Evolutionary conservation across 805 yeast genomes (phyloP).

Genomic region (Metschnikowia colocasiae): DNA sequence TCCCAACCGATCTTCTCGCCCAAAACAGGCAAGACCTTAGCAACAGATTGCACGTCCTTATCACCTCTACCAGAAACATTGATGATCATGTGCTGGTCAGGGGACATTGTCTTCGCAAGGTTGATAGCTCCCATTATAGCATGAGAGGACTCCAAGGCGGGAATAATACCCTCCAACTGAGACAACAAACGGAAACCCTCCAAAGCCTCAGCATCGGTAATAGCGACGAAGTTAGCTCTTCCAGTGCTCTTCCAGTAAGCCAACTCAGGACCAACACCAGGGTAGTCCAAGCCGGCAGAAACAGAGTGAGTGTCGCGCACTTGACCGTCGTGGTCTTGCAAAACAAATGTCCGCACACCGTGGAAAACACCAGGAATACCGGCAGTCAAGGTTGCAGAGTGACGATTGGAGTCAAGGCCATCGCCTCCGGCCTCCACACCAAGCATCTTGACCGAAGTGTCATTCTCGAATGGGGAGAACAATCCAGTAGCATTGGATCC

Average conservation of each 20-base stretch:
- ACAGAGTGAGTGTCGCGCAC: constrained; percentile 97
- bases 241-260: constrained; percentile 94
- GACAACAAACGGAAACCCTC: constrained; percentile 84
- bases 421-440: constrained; percentile 99
- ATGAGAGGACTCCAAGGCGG: constrained; percentile 96
- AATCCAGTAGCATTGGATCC: constrained; percentile 97
- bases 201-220: constrained; percentile 93
- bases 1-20: constrained; percentile 97
- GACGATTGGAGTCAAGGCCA: constrained; percentile 83
- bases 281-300: constrained; percentile 97
- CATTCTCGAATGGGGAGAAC: constrained; percentile 90
- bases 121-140: constrained; percentile 90
- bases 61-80: constrained; percentile 98
- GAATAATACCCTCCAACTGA: constrained; percentile 96
- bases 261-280: constrained; percentile 98
- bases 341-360: constrained; percentile 91
- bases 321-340: constrained; percentile 92
- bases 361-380: constrained; percentile 98
- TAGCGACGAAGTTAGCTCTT: constrained; percentile 86
- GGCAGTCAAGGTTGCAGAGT: constrained; percentile 92
- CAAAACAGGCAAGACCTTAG: constrained; percentile 82
- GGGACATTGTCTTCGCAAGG: constrained; percentile 75
- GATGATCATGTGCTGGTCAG: constrained; percentile 78
- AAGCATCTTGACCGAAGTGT: constrained; percentile 66
- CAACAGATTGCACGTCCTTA: constrained; percentile 97